Percentiles rank a stretch among this genome's conserved stretches.
Conservation (phyloP, 208 protist genomes). For the Trypanosoma theileri region DNA sequence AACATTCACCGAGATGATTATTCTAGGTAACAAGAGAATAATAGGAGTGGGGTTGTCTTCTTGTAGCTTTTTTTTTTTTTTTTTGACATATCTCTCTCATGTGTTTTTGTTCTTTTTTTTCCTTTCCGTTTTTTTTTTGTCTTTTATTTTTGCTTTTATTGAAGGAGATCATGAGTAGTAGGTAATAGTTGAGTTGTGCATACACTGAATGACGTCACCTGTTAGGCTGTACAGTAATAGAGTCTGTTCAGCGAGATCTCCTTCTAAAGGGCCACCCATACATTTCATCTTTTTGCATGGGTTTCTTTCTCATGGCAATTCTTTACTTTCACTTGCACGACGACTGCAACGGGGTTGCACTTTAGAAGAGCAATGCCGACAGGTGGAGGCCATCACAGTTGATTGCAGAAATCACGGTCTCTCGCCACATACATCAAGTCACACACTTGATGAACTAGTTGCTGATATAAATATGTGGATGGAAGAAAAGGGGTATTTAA, state of each 20-base stretch:
- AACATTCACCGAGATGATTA: too few relatives aligned
- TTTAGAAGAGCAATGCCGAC: slow-evolving; percentile 9
- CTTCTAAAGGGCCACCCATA: slow-evolving; percentile 12
- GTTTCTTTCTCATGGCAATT: slow-evolving; percentile 56
- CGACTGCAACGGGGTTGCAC: slow-evolving; percentile 33
- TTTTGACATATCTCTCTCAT: too few relatives aligned
- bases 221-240: slow-evolving; percentile 16
- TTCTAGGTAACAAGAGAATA: too few relatives aligned
- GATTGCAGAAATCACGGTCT: slow-evolving; percentile 54
- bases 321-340: slow-evolving; percentile 41
- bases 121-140: too few relatives aligned
- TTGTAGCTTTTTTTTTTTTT: too few relatives aligned
- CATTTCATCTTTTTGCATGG: slow-evolving; percentile 58
- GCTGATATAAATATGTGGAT: slow-evolving; percentile 43
- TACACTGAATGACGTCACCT: slow-evolving; percentile 4
- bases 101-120: too few relatives aligned
- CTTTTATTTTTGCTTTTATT: slow-evolving; percentile 14
- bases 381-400: not conserved
- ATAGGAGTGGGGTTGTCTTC: too few relatives aligned
- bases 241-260: not conserved
- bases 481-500: not conserved
- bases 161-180: not conserved
- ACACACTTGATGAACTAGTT: slow-evolving; percentile 36
- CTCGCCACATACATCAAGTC: slow-evolving; percentile 48
- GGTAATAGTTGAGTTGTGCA: not conserved